phyloP scores from a whole-genome alignment of 2,329 filamentous ascomycete genomes.

The Penicillium hesseltinei region DNA sequence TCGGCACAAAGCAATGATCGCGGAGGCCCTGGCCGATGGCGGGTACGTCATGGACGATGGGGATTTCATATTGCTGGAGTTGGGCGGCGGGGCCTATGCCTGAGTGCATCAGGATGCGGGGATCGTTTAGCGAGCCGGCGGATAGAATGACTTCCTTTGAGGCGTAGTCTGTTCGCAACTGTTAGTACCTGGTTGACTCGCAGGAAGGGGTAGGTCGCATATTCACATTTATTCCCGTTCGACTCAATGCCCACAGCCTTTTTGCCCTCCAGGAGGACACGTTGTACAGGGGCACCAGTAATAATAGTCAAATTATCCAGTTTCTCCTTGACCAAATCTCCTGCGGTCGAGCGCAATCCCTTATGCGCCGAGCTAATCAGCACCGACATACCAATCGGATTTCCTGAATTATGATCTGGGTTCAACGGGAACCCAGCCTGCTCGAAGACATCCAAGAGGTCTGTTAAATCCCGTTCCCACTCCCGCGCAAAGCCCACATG shows the following conservation, averaged over 20 bases:
- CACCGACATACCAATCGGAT: slow-evolving; percentile 57
- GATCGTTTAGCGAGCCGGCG: slow-evolving; percentile 19
- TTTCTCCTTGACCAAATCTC: slow-evolving; percentile 46
- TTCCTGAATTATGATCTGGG: slow-evolving; percentile 57
- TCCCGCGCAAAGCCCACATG: slow-evolving; percentile 20
- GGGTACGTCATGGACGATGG: slow-evolving; percentile 16
- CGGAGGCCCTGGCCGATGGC: slow-evolving; percentile 22
- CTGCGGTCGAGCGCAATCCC: slow-evolving; percentile 52
- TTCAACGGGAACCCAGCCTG: slow-evolving; percentile 52
- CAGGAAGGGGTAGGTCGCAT: background rate
- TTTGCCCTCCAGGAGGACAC: slow-evolving; percentile 48
- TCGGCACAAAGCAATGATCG: slow-evolving; percentile 21
- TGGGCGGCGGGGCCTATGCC: slow-evolving; percentile 12
- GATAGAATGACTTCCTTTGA: slow-evolving; percentile 19
- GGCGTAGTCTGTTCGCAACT: slow-evolving; percentile 6
- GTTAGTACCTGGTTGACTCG: background rate
- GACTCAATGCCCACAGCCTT: slow-evolving; percentile 48
- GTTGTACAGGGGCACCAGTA: slow-evolving; percentile 50
- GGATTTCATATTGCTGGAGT: slow-evolving; percentile 12
- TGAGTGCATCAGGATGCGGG: slow-evolving; percentile 15
- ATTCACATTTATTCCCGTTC: slow-evolving; percentile 42
- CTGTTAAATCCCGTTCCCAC: slow-evolving; percentile 21
- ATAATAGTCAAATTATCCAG: slow-evolving; percentile 55
- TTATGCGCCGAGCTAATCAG: slow-evolving; percentile 51
- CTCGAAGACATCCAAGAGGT: slow-evolving; percentile 44